A percentile compares a stretch with the other conserved stretches of the same genome.
These are phyloP conservation scores for Ceriops zippeliana DNA, from an alignment of 345 rosid genomes.

Conservation along the genomic window DNA sequence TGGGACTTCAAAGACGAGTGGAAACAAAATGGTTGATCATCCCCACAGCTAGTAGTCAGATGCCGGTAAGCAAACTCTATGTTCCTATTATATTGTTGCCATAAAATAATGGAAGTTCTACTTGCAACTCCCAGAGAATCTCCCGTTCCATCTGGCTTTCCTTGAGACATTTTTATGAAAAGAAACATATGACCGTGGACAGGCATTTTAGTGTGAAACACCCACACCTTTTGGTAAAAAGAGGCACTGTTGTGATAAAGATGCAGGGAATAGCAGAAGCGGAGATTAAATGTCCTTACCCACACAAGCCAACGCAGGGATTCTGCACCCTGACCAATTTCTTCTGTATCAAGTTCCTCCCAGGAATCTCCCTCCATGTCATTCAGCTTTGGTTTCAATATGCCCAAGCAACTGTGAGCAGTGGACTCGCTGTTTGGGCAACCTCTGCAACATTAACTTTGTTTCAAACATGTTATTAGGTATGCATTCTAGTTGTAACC, in stretches of 20 bases:
- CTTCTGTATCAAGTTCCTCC: constrained; percentile 79
- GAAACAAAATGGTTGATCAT: too few species aligned
- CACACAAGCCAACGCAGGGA: constrained; percentile 86
- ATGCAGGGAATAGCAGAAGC: background rate
- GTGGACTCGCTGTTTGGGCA: constrained; percentile 67
- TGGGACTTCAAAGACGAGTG: too few species aligned
- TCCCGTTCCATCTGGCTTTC: background rate
- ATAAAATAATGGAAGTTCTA: background rate
- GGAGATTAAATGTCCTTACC: constrained; percentile 44
- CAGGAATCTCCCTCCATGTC: constrained; percentile 71
- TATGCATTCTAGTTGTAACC: constrained; percentile 46
- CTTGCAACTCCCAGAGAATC: background rate
- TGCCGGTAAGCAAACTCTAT: background rate
- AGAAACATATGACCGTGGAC: background rate
- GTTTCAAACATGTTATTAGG: constrained; percentile 55
- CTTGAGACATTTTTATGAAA: background rate
- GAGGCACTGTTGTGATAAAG: too few species aligned
- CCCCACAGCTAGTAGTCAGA: background rate
- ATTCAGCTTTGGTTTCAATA: constrained; percentile 72
- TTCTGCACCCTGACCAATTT: constrained; percentile 71
- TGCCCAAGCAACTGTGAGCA: constrained; percentile 58
- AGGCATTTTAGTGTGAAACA: background rate
- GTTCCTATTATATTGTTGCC: background rate
- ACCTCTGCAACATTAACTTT: constrained; percentile 83
- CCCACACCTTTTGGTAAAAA: too few species aligned